Evolutionary conservation across 2,329 filamentous ascomycete species (phyloP).

Genomic region (Hypoxylon rubiginosum): DNA sequence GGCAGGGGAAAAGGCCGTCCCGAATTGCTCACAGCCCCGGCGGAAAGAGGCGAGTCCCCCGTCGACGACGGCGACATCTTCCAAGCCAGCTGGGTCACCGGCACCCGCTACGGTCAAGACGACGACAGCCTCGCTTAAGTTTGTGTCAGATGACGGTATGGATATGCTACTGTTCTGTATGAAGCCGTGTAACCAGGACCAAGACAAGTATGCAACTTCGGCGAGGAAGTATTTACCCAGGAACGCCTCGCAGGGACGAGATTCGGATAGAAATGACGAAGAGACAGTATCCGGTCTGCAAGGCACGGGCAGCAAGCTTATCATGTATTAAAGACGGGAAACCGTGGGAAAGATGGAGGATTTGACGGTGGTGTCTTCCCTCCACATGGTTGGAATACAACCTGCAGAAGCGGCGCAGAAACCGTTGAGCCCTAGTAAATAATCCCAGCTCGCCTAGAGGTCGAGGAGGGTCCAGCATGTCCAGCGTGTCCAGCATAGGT

Average conservation of each 20-base stretch:
- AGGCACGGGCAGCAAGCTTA: slow-evolving; percentile 50
- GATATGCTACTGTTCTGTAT: slow-evolving; percentile 34
- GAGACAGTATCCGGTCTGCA: slow-evolving; percentile 47
- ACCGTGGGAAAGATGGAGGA: slow-evolving; percentile 40
- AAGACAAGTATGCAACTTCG: slow-evolving; percentile 42
- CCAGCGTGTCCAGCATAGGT: neutral
- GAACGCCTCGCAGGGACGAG: slow-evolving; percentile 37
- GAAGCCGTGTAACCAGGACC: slow-evolving; percentile 46
- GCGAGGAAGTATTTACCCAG: slow-evolving; percentile 47
- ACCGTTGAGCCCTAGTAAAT: slow-evolving; percentile 47
- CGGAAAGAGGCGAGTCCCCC: slow-evolving; percentile 65
- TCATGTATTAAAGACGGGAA: slow-evolving; percentile 47
- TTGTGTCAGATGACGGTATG: slow-evolving; percentile 34
- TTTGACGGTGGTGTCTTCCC: slow-evolving; percentile 35
- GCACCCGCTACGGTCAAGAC: slow-evolving; percentile 31
- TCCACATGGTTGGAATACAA: slow-evolving; percentile 41
- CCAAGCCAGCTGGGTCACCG: slow-evolving; percentile 30
- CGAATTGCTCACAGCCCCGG: slow-evolving; percentile 54
- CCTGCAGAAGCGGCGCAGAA: slow-evolving; percentile 47
- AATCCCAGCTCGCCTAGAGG: slow-evolving; percentile 40
- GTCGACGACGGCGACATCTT: slow-evolving; percentile 68
- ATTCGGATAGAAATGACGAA: slow-evolving; percentile 44
- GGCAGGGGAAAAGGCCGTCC: slow-evolving; percentile 61
- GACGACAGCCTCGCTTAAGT: slow-evolving; percentile 38
- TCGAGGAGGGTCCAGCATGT: slow-evolving; percentile 21